phyloP scores from a whole-genome alignment of 73 alveolate species.

The Symbiodinium pilosum region DNA sequence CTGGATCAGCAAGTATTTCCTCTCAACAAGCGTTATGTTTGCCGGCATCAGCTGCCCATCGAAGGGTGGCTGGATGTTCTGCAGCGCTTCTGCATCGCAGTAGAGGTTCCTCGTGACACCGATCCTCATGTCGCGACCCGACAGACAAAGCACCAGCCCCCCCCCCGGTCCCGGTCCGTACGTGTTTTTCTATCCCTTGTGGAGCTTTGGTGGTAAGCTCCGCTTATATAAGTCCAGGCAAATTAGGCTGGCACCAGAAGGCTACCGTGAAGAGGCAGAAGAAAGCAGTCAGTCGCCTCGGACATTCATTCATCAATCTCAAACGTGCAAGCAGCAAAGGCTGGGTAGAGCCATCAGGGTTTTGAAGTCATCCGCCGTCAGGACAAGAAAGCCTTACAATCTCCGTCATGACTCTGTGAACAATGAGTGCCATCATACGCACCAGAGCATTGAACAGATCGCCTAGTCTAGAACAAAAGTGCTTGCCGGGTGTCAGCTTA shows the following conservation, averaged over 20 bases:
- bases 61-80: not conserved
- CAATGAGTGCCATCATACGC: too few species aligned
- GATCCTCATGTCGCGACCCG: not conserved
- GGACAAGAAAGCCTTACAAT: too few species aligned
- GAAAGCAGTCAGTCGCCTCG: constrained; percentile 9
- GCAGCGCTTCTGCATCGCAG: not conserved
- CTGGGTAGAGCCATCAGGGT: not conserved
- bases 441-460: too few species aligned
- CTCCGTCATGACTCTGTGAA: too few species aligned
- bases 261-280: constrained; percentile 42
- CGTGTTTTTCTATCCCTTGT: not conserved
- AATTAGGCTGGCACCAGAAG: constrained; percentile 30
- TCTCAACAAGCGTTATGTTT: constrained; percentile 66
- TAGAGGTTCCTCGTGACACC: constrained; percentile 54
- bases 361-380: not conserved
- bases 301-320: too few species aligned
- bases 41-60: constrained; percentile 43
- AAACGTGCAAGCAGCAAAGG: not conserved
- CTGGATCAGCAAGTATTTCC: constrained; percentile 44
- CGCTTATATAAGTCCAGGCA: too few species aligned
- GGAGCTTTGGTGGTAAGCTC: not conserved
- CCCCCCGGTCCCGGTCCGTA: too few species aligned
- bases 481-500: too few species aligned
- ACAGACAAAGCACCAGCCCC: too few species aligned
- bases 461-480: too few species aligned